Evolutionary conservation across 2,329 filamentous ascomycete genomes (phyloP), one percentile per base, ranked within the genome.

Genomic region (Raffaelea ambrosiae): DNA sequence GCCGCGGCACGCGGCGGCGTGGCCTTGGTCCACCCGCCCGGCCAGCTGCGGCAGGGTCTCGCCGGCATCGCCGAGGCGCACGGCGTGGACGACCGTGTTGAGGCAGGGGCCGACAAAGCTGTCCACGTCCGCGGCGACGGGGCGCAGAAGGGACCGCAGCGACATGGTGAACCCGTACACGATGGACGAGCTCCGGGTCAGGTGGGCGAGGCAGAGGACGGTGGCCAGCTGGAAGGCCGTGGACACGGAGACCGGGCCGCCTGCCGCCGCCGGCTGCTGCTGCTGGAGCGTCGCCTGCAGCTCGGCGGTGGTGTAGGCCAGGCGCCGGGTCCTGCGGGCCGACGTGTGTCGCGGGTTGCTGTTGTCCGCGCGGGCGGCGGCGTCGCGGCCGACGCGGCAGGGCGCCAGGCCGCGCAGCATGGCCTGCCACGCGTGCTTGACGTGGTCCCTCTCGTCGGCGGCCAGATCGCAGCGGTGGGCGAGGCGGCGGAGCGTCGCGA

Each of bases 61-160:
- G 9, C 19, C 18, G 7, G 8, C 43, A 20, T 46, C 48, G 11
- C 39, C 20, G 1, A 57, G 47, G 5, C 20, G 22, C 16, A 54
- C 20, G 2, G 52, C 48, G 11, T 57, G 53, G n/a, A 55, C 46
- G 1, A 57, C 23, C 3, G 55, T 57, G 31, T 57, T 57, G 41
- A 57, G 51, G 19, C 55, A 57, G 13, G 55, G 55, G 2, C 55
- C 55, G 23, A 56, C 49, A 21, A 54, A 53, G 9, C 26, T 36
- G 19, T 50, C 47, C 16, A 52, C 38, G 18, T 20, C 38, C 2
- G 13, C n/a, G 19, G 23, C 44, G 3, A 29, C 26, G 19, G 19
- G 20, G 14, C 9, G 9, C 7, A 46, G 38, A 7, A 46, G 36
- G 9, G 36, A 22, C 18, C 44, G 22, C n/a, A 46, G 44, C 16